These are phyloP conservation scores for Starmerella ratchasimensis DNA, from an alignment of 805 yeast species.

Conservation along the genomic window DNA sequence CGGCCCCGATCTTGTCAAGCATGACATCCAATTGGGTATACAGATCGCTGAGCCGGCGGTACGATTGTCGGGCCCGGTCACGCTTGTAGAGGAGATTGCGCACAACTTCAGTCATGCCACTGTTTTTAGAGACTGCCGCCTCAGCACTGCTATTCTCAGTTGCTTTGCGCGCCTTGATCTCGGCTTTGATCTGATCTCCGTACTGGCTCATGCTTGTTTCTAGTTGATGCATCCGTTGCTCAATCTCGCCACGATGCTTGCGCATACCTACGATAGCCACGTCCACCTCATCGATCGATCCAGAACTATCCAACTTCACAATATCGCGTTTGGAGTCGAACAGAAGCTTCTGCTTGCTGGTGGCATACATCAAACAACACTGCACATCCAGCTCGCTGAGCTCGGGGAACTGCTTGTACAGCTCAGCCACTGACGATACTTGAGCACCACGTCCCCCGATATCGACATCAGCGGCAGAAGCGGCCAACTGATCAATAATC, in stretches of 20 bases:
- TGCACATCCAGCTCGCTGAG: constrained; percentile 19
- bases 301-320: constrained; percentile 16
- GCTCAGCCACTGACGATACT: too few relatives aligned
- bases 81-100: too few relatives aligned
- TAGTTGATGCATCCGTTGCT: constrained; percentile 18
- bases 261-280: constrained; percentile 10
- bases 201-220: constrained; percentile 15
- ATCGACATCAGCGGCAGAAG: too few relatives aligned
- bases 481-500: too few relatives aligned
- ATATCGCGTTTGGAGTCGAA: constrained; percentile 11
- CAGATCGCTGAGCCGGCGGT: constrained; percentile 16
- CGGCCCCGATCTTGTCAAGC: constrained; percentile 32
- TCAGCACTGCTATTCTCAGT: too few relatives aligned
- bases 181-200: constrained; percentile 18
- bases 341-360: constrained; percentile 18
- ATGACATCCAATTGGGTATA: constrained; percentile 30
- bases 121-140: too few relatives aligned
- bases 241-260: constrained; percentile 13
- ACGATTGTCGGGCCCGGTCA: too few relatives aligned
- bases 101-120: too few relatives aligned
- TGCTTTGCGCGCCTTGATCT: constrained; percentile 10
- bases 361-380: constrained; percentile 19
- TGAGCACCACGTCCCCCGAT: too few relatives aligned
- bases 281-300: constrained; percentile 10
- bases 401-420: too few relatives aligned